Base-by-base conservation (phyloP, 169 alveolate species). In the Perkinsus olseni region DNA sequence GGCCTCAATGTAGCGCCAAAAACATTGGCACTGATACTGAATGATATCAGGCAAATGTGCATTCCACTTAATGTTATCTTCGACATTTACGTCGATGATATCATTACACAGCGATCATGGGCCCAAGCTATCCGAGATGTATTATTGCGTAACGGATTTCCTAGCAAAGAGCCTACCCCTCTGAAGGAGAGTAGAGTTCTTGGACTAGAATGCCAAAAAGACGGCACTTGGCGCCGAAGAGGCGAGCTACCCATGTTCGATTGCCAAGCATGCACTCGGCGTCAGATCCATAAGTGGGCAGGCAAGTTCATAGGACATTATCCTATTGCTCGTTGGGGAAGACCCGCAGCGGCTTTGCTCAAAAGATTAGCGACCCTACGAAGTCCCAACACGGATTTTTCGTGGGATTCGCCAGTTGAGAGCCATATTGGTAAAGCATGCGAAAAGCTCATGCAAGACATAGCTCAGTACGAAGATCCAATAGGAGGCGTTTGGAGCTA, bases 281-380 rank as follows among this genome's bases (percentile, higher is more conserved):
- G 62, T 45, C 24, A 6, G 62, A 45, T 45, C 6, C 62, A 45
- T 45, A 6, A 17, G 17, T 45, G 62, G 62, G 62, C 62, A 10
- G 62, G 62, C 6, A 45, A 45, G 62, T 45, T 45, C 17, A 45
- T 45, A 10, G 62, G 62, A 10, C 62, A 45, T 45, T 45, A 45
- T 45, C 62, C 62, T 17, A 45, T 45, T 17, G 62, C 62, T 10
- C 62, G 62, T 17, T 45, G 62, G 62, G 62, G n/a, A n/a, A n/a
- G n/a, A n/a, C n/a, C n/a, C n/a, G n/a, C n/a, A 45, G 62, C 62
- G 62, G 6, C 17, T 99, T 98, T 98, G 99, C 99, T 98, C 99
- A 98, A 98, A 98, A 98, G 99, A 99, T 98, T 98, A 99, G 98
- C 99, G 99, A 99, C 99, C 98, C 99, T 99, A 99, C 98, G 98